phyloP scores from a whole-genome alignment of 2,329 filamentous ascomycete genomes.

The Colletotrichum gigasporum region DNA sequence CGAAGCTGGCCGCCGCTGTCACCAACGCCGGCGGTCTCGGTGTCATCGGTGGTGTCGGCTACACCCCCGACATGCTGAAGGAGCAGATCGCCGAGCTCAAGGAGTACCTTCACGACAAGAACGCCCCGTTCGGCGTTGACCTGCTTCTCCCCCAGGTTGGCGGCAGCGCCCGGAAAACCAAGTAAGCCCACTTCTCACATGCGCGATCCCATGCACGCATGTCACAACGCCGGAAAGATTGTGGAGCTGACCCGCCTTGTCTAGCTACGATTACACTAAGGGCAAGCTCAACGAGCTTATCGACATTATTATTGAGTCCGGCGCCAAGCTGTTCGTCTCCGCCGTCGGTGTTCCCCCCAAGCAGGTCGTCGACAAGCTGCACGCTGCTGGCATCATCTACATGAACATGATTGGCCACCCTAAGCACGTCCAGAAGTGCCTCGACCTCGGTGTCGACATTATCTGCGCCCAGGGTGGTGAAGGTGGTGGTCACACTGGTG shows the following conservation, averaged over 20 bases:
- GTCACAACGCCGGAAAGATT: neutral
- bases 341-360: conserved; percentile 94
- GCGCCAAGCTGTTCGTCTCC: conserved; percentile 93
- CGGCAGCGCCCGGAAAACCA: conserved; percentile 93
- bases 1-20: conserved; percentile 94
- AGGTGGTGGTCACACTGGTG: conserved; percentile 95
- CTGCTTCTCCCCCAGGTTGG: conserved; percentile 94
- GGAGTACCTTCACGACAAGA: conserved; percentile 86
- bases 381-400: conserved; percentile 88
- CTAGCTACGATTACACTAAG: conserved; percentile 99
- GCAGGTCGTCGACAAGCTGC: conserved; percentile 87
- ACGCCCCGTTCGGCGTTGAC: conserved; percentile 94
- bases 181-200: conserved; percentile 56
- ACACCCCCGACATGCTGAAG: conserved; percentile 95
- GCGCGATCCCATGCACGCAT: neutral
- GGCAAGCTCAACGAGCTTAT: conserved; percentile 93
- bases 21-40: conserved; percentile 96
- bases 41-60: conserved; percentile 94
- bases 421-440: conserved; percentile 97
- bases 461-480: conserved; percentile 99
- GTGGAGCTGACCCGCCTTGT: neutral
- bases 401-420: conserved; percentile 99
- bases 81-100: conserved; percentile 97
- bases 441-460: conserved; percentile 91
- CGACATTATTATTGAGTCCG: conserved; percentile 91